A percentile compares a stretch with the other conserved stretches of the same genome.
Evolutionary conservation across 2,329 filamentous ascomycete genomes (phyloP).

Genomic region (Colletotrichum sp.): DNA sequence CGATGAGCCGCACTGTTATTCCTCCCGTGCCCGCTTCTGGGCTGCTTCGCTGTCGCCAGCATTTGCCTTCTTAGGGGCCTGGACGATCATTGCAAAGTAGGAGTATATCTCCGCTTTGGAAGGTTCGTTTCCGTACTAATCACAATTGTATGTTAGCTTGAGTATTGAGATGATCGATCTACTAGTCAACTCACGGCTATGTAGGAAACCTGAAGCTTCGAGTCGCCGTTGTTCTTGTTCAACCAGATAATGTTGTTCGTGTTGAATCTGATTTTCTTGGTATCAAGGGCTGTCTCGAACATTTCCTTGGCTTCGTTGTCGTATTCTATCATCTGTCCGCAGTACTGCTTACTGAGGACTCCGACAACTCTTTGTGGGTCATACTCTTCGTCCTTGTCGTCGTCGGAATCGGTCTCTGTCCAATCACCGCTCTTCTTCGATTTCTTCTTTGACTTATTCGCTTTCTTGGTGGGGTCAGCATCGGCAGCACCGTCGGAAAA

Average conservation of each 20-base stretch:
- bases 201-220: background rate
- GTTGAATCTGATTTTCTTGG: background rate
- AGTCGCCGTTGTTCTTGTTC: background rate
- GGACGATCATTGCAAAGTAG: background rate
- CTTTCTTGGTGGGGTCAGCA: background rate
- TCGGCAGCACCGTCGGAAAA: background rate
- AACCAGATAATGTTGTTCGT: background rate
- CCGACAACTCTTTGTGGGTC: background rate
- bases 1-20: too few relatives aligned
- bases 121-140: background rate
- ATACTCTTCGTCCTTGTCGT: background rate
- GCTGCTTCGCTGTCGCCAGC: background rate
- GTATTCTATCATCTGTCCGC: background rate
- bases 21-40: background rate
- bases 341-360: background rate
- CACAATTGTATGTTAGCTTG: background rate
- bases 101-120: background rate
- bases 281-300: fast-evolving
- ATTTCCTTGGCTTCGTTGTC: background rate
- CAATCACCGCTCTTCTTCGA: background rate
- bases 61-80: background rate
- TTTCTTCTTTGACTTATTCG: fast-evolving
- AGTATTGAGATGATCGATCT: too few relatives aligned
- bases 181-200: background rate
- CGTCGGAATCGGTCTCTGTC: background rate